Evolutionary conservation across 345 rosid genomes (phyloP).

Genomic region (Geranium brycei): DNA sequence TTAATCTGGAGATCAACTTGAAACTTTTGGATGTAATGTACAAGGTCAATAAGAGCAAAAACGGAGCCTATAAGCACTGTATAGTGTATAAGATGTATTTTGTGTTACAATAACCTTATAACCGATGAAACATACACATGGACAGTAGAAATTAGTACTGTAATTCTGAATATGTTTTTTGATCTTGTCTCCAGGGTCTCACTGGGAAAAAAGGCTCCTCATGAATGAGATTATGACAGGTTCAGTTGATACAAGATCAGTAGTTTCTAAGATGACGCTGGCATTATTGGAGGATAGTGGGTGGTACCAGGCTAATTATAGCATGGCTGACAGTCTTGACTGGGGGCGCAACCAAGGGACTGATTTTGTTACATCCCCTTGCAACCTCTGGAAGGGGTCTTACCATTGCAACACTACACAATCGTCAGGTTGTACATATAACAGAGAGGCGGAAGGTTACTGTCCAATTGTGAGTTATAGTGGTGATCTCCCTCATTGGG

Average conservation of each 20-base stretch:
- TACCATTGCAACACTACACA: slow-evolving; percentile 90
- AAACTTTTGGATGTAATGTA: too few relatives aligned
- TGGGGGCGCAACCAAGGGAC: slow-evolving; percentile 98
- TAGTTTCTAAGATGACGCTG: slow-evolving; percentile 93
- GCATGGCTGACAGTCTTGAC: slow-evolving; percentile 91
- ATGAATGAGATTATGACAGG: slow-evolving; percentile 99
- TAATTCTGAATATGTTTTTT: too few relatives aligned
- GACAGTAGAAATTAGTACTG: too few relatives aligned
- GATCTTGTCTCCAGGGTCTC: slow-evolving; percentile 55
- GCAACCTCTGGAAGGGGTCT: slow-evolving; percentile 95
- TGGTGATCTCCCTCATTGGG: slow-evolving; percentile 93
- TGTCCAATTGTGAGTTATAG: slow-evolving; percentile 90
- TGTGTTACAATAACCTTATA: too few relatives aligned
- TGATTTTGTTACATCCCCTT: slow-evolving; percentile 75
- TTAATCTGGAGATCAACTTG: too few relatives aligned
- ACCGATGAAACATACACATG: too few relatives aligned
- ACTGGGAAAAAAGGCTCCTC: slow-evolving; percentile 96
- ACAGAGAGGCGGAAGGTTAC: slow-evolving; percentile 98
- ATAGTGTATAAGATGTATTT: too few relatives aligned
- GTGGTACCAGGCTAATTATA: slow-evolving; percentile 96
- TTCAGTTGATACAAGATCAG: slow-evolving; percentile 94
- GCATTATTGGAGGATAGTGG: slow-evolving; percentile 97
- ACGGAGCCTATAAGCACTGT: too few relatives aligned
- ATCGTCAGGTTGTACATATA: slow-evolving; percentile 92
- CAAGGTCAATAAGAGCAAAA: too few relatives aligned